Base-by-base conservation (phyloP, 768 basidiomycete species). In the Artomyces pyxidatus region DNA sequence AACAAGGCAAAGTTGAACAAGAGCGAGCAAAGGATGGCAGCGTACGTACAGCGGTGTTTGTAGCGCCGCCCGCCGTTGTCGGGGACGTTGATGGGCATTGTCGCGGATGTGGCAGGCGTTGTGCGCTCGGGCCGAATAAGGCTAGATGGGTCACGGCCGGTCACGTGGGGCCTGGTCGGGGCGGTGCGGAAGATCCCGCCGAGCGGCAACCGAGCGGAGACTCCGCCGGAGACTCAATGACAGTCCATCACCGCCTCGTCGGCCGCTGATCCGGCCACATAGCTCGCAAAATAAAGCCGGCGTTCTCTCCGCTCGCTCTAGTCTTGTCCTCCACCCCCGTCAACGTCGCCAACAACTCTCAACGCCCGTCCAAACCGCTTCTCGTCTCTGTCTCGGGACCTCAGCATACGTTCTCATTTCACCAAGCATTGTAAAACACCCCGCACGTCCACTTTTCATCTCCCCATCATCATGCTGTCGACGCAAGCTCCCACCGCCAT, bases 381-480 rank as follows among this genome's bases (percentile, higher is more conserved):
- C 7, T n/a, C n/a, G n/a, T 37, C 35, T 37, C 35, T 37, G 16
- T 37, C 35, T 37, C 37, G 19, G 19, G 9, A 8, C 16, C 19
- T 19, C 7, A 3, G 19, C 7, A 5, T 37, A n/a, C 37, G 19
- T 37, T 37, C 17, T 37, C 37, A 37, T n/a, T 37, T 37, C 37
- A 14, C 10, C 16, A 8, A 16, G 16, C 37, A 37, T 37, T 37
- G 14, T 16, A 16, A 37, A 16, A 19, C 23, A 10, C 17, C 16
- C 17, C 21, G 16, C 23, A 14, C 17, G 17, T 26, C 40, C 40
- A 42, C 40, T 14, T 12, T 21, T 23, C 23, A 26, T 10, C 16
- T 16, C 21, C 23, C 25, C 25, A 19, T 10, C 19, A 53, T 22
- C 42, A 57, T 57, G 55, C 55, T 57, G 43, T 50, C 48, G 8